Percentiles rank a stretch among this genome's conserved stretches.
These are phyloP conservation scores for Oropetium thomaeum DNA, from an alignment of 176 grass and related monocot species.

Conservation along the genomic window DNA sequence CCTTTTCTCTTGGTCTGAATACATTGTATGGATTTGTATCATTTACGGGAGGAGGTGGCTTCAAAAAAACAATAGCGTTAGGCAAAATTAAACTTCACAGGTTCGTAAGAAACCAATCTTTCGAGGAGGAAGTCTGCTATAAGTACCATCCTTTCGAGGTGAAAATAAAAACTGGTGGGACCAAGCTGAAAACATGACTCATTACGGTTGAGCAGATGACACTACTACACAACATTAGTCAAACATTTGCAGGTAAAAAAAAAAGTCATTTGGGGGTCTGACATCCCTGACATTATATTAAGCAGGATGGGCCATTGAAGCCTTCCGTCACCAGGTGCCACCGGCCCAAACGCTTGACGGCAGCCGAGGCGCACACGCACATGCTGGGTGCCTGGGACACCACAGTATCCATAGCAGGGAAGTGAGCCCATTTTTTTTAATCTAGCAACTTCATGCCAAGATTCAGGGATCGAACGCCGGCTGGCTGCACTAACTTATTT, in stretches of 20 bases:
- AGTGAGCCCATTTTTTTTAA: too few species aligned
- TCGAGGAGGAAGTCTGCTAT: not conserved
- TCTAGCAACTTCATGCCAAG: too few species aligned
- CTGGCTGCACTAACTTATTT: too few species aligned
- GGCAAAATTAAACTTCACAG: constrained; percentile 21
- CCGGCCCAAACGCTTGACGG: too few species aligned
- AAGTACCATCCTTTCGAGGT: not conserved
- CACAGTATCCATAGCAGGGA: too few species aligned
- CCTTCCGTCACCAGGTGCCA: too few species aligned
- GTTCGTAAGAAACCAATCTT: not conserved
- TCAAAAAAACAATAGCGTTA: constrained; percentile 38
- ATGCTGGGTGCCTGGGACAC: too few species aligned
- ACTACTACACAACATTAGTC: not conserved
- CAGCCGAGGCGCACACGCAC: too few species aligned
- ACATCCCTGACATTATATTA: too few species aligned
- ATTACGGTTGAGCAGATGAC: not conserved
- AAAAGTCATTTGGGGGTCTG: too few species aligned
- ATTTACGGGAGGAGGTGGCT: constrained; percentile 94
- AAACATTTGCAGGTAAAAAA: not conserved
- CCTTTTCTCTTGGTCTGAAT: constrained; percentile 97
- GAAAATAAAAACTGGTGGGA: not conserved
- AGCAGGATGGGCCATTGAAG: too few species aligned
- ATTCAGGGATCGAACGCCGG: too few species aligned
- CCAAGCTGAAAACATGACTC: not conserved
- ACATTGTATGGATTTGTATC: constrained; percentile 99